A percentile compares a stretch with the other conserved stretches of the same genome.
Conservation (phyloP, 345 rosid genomes). For the Eutrema japonicum region DNA sequence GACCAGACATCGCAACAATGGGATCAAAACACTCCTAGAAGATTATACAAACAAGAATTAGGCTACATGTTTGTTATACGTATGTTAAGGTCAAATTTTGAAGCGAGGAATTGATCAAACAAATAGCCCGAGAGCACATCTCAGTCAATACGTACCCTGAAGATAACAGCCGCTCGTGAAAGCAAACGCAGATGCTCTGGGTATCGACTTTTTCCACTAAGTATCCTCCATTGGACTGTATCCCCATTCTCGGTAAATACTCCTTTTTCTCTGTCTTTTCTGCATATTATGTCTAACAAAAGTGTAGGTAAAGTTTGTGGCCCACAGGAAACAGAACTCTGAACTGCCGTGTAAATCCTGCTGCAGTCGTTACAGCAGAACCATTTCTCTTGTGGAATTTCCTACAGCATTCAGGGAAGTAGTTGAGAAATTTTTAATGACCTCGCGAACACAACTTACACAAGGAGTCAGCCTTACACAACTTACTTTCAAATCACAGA, state of each 20-base stretch:
- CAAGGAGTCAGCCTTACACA: constrained; percentile 10
- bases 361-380: constrained; percentile 86
- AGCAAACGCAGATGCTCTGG: constrained; percentile 74
- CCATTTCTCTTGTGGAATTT: constrained; percentile 83
- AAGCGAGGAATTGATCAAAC: background rate
- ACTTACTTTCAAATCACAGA: constrained; percentile 85
- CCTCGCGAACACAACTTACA: constrained; percentile 18
- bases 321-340: constrained; percentile 66
- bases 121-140: constrained; percentile 15
- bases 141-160: constrained; percentile 62
- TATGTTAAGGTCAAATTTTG: background rate
- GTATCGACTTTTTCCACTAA: constrained; percentile 78
- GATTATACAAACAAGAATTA: constrained; percentile 35
- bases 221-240: constrained; percentile 73
- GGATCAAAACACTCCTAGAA: constrained; percentile 97
- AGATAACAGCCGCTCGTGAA: constrained; percentile 80
- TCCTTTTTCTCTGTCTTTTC: constrained; percentile 79
- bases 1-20: constrained; percentile 80
- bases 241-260: constrained; percentile 47
- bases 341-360: constrained; percentile 62
- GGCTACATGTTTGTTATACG: constrained; percentile 8
- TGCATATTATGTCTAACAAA: constrained; percentile 56
- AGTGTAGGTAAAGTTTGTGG: constrained; percentile 58
- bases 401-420: constrained; percentile 50
- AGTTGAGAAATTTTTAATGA: constrained; percentile 29